These are phyloP conservation scores for Backusella circina DNA, from an alignment of 192 early-diverging fungal genomes.

Conservation along the genomic window DNA sequence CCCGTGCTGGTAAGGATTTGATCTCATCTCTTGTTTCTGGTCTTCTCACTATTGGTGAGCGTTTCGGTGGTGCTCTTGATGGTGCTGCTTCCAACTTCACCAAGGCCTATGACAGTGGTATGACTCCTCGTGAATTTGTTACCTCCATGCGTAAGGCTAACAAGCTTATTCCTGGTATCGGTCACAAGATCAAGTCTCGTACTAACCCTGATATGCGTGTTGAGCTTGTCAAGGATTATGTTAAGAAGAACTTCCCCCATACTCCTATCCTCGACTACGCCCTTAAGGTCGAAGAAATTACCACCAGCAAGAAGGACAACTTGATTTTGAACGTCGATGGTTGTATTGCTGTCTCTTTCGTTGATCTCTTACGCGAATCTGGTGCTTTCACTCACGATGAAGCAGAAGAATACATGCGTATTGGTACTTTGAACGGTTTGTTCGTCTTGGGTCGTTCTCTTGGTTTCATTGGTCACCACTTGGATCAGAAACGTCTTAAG, in stretches of 20 bases:
- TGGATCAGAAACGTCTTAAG: slow-evolving; percentile 98
- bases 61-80: slow-evolving; percentile 97
- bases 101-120: slow-evolving; percentile 87
- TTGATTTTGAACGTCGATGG: slow-evolving; percentile 95
- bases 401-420: slow-evolving; percentile 93
- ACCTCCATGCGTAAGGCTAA: slow-evolving; percentile 91
- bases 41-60: slow-evolving; percentile 95
- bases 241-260: slow-evolving; percentile 80
- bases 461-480: slow-evolving; percentile 97
- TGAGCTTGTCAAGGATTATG: slow-evolving; percentile 91
- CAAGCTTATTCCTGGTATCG: slow-evolving; percentile 98
- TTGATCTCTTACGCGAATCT: slow-evolving; percentile 89
- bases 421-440: slow-evolving; percentile 94
- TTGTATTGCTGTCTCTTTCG: slow-evolving; percentile 92
- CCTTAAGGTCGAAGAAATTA: slow-evolving; percentile 89
- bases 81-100: slow-evolving; percentile 93
- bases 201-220: slow-evolving; percentile 99
- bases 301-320: slow-evolving; percentile 98
- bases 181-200: slow-evolving; percentile 99
- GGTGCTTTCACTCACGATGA: slow-evolving; percentile 93
- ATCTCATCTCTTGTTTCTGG: slow-evolving; percentile 93
- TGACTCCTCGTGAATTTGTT: slow-evolving; percentile 93
- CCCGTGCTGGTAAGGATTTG: slow-evolving; percentile 97
- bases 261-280: slow-evolving; percentile 93
- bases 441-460: slow-evolving; percentile 94